A percentile compares a stretch with the other conserved stretches of the same genome.
Evolutionary conservation across 2,329 filamentous ascomycete genomes (phyloP).

Genomic region (Clarireedia hainanense): DNA sequence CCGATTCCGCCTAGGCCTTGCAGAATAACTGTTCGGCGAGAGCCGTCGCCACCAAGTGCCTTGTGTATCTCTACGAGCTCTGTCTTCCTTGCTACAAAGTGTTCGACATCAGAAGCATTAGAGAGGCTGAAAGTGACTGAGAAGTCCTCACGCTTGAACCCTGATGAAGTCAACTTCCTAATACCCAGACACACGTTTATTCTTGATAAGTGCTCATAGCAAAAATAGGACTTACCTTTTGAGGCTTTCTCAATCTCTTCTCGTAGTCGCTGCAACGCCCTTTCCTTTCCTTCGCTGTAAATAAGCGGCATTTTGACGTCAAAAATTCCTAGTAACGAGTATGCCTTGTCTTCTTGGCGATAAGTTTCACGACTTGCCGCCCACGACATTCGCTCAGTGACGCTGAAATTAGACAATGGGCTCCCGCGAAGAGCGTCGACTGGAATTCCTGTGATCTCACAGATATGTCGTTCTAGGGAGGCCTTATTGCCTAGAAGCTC

Average conservation of each 20-base stretch:
- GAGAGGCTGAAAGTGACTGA: no score
- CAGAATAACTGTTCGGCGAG: no score
- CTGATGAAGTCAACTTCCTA: no score
- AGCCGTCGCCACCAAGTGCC: no score
- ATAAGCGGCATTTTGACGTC: conserved; percentile 36
- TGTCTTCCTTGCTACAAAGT: no score
- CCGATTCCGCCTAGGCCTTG: no score
- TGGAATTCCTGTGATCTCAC: conserved; percentile 13
- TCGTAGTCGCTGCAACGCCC: conserved; percentile 30
- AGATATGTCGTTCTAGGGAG: conserved; percentile 11
- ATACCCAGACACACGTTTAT: no score
- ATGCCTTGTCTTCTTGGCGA: conserved; percentile 31
- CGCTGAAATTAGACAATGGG: conserved; percentile 17
- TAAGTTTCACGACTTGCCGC: conserved; percentile 32
- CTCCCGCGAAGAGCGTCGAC: conserved; percentile 10
- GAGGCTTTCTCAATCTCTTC: conserved; percentile 25
- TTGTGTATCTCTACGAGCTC: no score
- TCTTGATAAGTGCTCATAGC: no score
- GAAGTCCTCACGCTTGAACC: no score
- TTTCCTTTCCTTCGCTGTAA: conserved; percentile 31
- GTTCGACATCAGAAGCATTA: no score
- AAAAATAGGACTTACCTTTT: not conserved
- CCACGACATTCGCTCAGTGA: conserved; percentile 29
- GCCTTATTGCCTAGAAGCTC: conserved; percentile 11
- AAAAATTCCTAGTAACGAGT: conserved; percentile 38